These are phyloP conservation scores for Endocalyx cinctus DNA, from an alignment of 2,329 filamentous ascomycete genomes.

Conservation along the genomic window DNA sequence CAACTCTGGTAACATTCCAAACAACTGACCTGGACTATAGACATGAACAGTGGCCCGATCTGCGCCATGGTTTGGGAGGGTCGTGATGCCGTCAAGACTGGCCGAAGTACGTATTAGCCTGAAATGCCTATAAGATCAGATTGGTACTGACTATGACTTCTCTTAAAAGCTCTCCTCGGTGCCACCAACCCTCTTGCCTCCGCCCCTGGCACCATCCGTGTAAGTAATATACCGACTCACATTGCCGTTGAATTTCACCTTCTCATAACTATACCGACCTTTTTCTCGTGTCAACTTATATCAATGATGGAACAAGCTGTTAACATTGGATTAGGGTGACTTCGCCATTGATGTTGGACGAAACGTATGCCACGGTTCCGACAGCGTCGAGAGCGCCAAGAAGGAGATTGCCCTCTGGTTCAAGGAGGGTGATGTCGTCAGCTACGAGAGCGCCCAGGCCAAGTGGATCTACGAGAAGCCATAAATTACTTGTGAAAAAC, in stretches of 20 bases:
- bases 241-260: too few relatives aligned
- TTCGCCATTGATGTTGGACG: slow-evolving; percentile 84
- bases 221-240: slow-evolving; percentile 58
- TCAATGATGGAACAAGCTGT: too few relatives aligned
- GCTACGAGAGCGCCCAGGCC: slow-evolving; percentile 78
- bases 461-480: slow-evolving; percentile 98
- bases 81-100: slow-evolving; percentile 97
- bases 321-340: too few relatives aligned
- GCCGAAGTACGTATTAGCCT: slow-evolving; percentile 65
- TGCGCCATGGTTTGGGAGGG: slow-evolving; percentile 99
- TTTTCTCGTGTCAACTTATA: too few relatives aligned
- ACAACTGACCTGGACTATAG: slow-evolving; percentile 39
- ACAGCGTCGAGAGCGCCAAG: slow-evolving; percentile 97
- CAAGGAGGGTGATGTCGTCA: slow-evolving; percentile 78
- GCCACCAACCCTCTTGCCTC: slow-evolving; percentile 98
- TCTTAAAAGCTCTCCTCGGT: slow-evolving; percentile 71
- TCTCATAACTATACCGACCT: too few relatives aligned
- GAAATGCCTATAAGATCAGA: neutral
- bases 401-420: slow-evolving; percentile 99
- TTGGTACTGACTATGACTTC: neutral
- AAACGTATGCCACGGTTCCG: slow-evolving; percentile 99
- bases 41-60: slow-evolving; percentile 97
- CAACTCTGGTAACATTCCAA: neutral
- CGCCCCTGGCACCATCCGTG: slow-evolving; percentile 95
- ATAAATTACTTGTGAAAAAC: slow-evolving; percentile 27